phyloP scores from a whole-genome alignment of 1,284 basidiomycete genomes.

The Acaromyces ingoldii region DNA sequence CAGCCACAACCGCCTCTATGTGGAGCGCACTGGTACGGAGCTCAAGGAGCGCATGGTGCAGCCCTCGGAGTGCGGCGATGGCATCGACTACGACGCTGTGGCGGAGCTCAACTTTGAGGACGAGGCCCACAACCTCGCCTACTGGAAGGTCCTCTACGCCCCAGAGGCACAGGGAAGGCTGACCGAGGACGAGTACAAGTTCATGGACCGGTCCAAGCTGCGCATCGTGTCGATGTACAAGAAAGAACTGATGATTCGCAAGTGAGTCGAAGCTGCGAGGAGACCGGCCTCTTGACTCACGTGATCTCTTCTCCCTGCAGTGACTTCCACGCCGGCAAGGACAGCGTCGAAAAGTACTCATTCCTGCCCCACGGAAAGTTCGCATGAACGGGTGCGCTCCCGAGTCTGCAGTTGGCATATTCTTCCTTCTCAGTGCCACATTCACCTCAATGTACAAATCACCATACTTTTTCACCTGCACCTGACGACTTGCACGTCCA shows the following conservation, averaged over 20 bases:
- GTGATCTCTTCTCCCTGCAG: background rate
- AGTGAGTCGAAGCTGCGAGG: too few relatives aligned
- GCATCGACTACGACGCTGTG: background rate
- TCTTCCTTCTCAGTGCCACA: too few relatives aligned
- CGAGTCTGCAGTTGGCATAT: too few relatives aligned
- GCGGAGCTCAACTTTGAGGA: background rate
- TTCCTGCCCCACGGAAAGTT: constrained; percentile 1
- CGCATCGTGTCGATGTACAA: background rate
- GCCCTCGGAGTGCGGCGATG: background rate
- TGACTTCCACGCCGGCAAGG: background rate
- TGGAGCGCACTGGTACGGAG: background rate
- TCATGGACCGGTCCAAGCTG: background rate
- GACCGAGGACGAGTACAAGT: background rate
- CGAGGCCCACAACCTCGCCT: background rate
- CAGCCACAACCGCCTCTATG: background rate
- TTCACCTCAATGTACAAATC: too few relatives aligned
- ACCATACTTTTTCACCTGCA: too few relatives aligned
- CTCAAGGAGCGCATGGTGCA: background rate
- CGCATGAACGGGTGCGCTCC: too few relatives aligned
- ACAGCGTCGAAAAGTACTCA: background rate
- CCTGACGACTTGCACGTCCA: too few relatives aligned
- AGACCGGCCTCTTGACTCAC: background rate
- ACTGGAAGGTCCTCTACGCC: background rate
- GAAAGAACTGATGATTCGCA: background rate
- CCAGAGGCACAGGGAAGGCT: background rate